A percentile compares a stretch with the other conserved stretches of the same genome.
Evolutionary conservation across 768 basidiomycete genomes (phyloP).

Genomic region (Mycena chlorophos): DNA sequence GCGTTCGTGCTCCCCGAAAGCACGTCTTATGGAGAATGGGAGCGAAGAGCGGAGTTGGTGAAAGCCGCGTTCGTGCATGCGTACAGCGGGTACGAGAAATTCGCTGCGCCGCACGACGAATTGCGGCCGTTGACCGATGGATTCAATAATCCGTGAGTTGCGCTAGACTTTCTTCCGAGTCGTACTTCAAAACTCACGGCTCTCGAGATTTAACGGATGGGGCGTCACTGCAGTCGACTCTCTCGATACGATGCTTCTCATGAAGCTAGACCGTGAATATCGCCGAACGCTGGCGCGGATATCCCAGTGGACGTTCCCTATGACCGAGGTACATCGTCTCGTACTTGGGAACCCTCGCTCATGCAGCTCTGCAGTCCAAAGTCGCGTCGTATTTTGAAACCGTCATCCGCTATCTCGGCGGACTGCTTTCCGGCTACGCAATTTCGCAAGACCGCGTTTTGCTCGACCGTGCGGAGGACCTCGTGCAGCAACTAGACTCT

Average conservation of each 20-base stretch:
- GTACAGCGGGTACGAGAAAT: constrained; percentile 61
- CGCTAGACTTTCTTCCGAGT: not conserved
- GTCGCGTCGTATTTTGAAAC: constrained; percentile 76
- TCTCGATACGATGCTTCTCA: constrained; percentile 82
- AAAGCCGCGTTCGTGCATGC: constrained; percentile 66
- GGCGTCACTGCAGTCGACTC: constrained; percentile 77
- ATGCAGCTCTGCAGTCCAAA: constrained; percentile 25
- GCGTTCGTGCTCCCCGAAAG: constrained; percentile 3
- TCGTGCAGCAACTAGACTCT: constrained; percentile 70
- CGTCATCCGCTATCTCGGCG: constrained; percentile 87
- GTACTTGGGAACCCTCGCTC: not conserved
- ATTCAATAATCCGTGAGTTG: constrained; percentile 51
- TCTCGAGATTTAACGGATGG: constrained; percentile 75
- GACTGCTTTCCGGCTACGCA: constrained; percentile 81
- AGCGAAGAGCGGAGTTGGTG: constrained; percentile 53
- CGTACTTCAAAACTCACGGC: not conserved
- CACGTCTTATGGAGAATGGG: constrained; percentile 45
- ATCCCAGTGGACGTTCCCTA: constrained; percentile 48
- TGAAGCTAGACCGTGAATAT: constrained; percentile 76
- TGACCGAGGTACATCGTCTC: constrained; percentile 39
- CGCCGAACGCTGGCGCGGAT: constrained; percentile 58
- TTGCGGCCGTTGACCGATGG: constrained; percentile 52
- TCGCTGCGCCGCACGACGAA: constrained; percentile 67
- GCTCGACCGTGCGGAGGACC: constrained; percentile 72
- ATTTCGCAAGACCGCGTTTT: constrained; percentile 64